Base-by-base conservation (phyloP, 192 early-diverging fungal species). In the Rhizoclosmatium globosum region DNA sequence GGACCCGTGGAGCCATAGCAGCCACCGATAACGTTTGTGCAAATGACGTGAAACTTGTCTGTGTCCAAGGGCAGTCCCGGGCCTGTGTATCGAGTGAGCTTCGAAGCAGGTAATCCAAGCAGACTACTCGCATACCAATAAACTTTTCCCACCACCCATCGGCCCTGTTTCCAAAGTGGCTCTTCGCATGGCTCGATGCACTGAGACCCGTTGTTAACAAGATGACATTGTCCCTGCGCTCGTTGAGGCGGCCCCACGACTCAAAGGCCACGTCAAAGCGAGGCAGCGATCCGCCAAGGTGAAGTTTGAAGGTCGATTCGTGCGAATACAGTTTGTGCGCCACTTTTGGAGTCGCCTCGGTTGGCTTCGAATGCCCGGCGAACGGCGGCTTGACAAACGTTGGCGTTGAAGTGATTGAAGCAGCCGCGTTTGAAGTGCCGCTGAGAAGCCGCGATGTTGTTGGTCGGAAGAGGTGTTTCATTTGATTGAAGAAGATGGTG, bases 91-190 rank as follows among this genome's bases (percentile, higher is more conserved):
- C 9, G 17, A 53, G 50, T 17, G 17, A 53, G 31, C 31, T 53
- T 53, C 50, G 17, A 17, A 13, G 50, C 9, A 7, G 6, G 1
- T 53, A 13, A 13, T 53, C 17, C 6, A 17, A 53, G 1, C 50
- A 13, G 1, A 17, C 6, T 13, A 17, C 6, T 13, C 50, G 17
- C 79, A 11, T 21, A 80, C 83, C 93, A 77, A 99, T 99, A 76
- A 98, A 99, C 77, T 92, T 91, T 77, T 99, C 96, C 97, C 97
- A 99, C 97, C 97, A 99, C 60, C 97, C 97, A 15, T 91, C 89
- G 6, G 89, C 85, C 43, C 69, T 75, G 85, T 99, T 97, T 21
- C 87, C 84, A 17, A 81, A 85, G 74, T 97, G 95, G 67, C 93
- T 95, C 80, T 92, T 95, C 57, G 97, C 97, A 75, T 99, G 97